These are phyloP conservation scores for Mortierella hygrophila DNA, from an alignment of 192 early-diverging fungal genomes.

Conservation along the genomic window DNA sequence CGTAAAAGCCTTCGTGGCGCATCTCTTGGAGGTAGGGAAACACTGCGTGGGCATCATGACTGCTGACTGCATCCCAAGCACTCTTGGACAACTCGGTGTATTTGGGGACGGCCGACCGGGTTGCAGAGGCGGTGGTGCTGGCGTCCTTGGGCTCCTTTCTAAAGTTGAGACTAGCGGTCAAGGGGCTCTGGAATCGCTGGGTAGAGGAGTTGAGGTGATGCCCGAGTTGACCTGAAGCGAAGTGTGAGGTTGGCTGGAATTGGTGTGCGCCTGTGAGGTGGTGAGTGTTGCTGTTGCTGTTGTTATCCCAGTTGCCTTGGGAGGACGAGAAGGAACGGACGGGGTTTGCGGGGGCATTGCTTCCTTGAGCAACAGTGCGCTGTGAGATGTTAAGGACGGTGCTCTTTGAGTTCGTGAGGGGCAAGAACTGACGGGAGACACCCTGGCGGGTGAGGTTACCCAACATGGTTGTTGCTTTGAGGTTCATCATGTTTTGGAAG, in stretches of 20 bases:
- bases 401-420: slow-evolving; percentile 49
- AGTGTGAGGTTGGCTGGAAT: slow-evolving; percentile 7
- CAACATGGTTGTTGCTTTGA: slow-evolving; percentile 41
- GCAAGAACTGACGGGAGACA: slow-evolving; percentile 50
- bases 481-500: slow-evolving; percentile 38
- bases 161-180: slow-evolving; percentile 24
- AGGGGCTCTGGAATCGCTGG: slow-evolving; percentile 23
- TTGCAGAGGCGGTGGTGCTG: background rate
- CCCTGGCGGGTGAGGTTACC: slow-evolving; percentile 53
- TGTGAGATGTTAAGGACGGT: slow-evolving; percentile 52
- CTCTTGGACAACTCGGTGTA: slow-evolving; percentile 33
- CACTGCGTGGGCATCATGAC: slow-evolving; percentile 38
- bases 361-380: slow-evolving; percentile 36
- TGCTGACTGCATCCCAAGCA: slow-evolving; percentile 42
- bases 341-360: slow-evolving; percentile 31
- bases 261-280: slow-evolving; percentile 34
- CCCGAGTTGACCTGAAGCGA: slow-evolving; percentile 7
- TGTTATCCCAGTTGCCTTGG: slow-evolving; percentile 32
- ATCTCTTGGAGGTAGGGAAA: slow-evolving; percentile 48
- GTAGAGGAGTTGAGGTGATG: slow-evolving; percentile 18
- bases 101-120: slow-evolving; percentile 5
- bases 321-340: slow-evolving; percentile 52
- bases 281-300: slow-evolving; percentile 10
- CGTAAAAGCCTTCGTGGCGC: slow-evolving; percentile 41
- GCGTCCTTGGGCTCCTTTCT: slow-evolving; percentile 10